Evolutionary conservation across 805 yeast genomes (phyloP), one percentile per base, ranked within the genome.

Genomic region (Pichia nakasei): DNA sequence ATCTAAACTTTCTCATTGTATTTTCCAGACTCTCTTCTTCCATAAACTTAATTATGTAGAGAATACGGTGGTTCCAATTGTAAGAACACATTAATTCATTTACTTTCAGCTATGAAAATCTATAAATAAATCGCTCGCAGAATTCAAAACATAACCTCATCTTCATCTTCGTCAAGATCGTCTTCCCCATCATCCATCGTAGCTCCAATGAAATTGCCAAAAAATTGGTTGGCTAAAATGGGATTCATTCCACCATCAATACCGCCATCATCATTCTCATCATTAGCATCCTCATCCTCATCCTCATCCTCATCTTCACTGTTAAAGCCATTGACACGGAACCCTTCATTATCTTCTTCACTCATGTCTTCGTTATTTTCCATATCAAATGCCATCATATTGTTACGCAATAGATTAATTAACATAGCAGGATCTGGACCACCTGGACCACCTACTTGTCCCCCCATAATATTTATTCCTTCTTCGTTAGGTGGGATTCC

Each of bases 321-420:
- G 13, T n/a, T 34, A 26, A n/a, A n/a, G n/a, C 26, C 15, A 9
- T 35, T 24, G 26, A 11, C 5, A 17, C 22, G 35, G 22, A 22
- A 8, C 9, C 27, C 37, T 20, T 22, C 37, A 13, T 61, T 35
- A 22, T 22, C 36, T 18, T 36, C 32, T 17, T 18, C 34, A 24
- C 27, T 24, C 9, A 8, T 24, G 11, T 24, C 27, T 24, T 24
- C 18, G 22, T 36, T 12, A 22, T 22, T 13, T 5, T 36, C 31
- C 8, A 18, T 13, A 9, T 37, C 32, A 24, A 24, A 29, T 29
- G 33, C 11, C 35, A 32, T 32, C 11, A 17, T 18, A 32, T 32
- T 32, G 18, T 17, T 32, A 17, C 35, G 11, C 5, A 32, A 9
- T 17, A 29, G 6, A 6, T 29, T 12, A 29, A 29, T 9, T 12